These are phyloP conservation scores for Pseudopyricularia javanii DNA, from an alignment of 2,329 filamentous ascomycete genomes.

Conservation along the genomic window DNA sequence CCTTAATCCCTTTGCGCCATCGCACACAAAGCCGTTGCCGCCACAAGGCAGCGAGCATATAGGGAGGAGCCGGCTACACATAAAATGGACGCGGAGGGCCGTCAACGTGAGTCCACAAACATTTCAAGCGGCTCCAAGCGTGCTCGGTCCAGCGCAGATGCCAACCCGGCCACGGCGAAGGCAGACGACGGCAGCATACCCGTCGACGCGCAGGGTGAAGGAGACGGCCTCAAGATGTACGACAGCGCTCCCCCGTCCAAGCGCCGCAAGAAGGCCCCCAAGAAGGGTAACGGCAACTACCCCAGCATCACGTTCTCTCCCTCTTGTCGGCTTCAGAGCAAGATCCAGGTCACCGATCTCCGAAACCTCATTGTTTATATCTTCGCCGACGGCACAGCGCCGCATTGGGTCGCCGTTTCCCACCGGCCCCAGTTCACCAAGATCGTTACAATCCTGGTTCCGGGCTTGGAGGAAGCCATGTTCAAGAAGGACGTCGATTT, in stretches of 20 bases:
- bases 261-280: conserved; percentile 50
- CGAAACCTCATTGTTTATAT: conserved; percentile 55
- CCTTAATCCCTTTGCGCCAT: too few relatives aligned
- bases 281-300: conserved; percentile 41
- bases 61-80: too few relatives aligned
- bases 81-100: neutral
- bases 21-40: too few relatives aligned
- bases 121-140: neutral
- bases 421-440: conserved; percentile 58
- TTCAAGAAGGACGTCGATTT: conserved; percentile 54
- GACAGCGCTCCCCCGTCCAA: conserved; percentile 33
- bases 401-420: conserved; percentile 52
- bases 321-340: conserved; percentile 45
- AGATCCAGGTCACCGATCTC: conserved; percentile 49
- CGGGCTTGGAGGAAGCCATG: conserved; percentile 82
- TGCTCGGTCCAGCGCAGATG: neutral
- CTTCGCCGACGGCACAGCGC: conserved; percentile 51
- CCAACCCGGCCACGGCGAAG: conserved; percentile 30
- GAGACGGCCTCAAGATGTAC: conserved; percentile 35
- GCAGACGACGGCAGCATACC: neutral
- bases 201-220: conserved; percentile 16
- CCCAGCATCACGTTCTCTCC: conserved; percentile 45
- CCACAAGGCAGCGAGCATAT: too few relatives aligned
- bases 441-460: conserved; percentile 83
- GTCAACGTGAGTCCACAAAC: neutral